Evolutionary conservation across 768 basidiomycete species (phyloP), one percentile per base, ranked within the genome.

Genomic region (Boletellus emodensis): DNA sequence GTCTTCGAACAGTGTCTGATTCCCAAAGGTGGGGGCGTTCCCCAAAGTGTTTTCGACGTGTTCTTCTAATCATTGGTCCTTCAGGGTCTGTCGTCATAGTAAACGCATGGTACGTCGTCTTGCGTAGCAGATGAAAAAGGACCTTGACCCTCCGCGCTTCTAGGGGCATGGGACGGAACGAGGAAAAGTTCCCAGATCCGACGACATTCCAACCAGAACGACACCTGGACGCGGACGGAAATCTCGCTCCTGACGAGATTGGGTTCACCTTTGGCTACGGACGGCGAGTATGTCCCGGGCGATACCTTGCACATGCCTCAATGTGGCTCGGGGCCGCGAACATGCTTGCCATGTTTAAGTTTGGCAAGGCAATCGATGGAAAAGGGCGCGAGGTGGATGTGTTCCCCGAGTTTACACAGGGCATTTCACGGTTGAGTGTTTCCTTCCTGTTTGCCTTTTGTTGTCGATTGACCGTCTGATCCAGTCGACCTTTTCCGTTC

Each of bases 1-100:
- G 40, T 68, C 12, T 77, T 75, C 45, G 62, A 70, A 36, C 71
- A 72, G 12, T 75, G 75, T 36, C 61, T 75, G 3, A 84, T 84
- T 48, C 82, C 82, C 6, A 72, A 73, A 49, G 82, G 80, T 54
- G n/a, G 13, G 54, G 5, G n/a, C 14, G 15, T 44, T 14, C 10
- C 32, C n/a, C 18, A 26, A 22, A 9, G 8, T 35, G 17, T 32
- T 11, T 30, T 2, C 26, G 15, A 22, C 2, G 18, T n/a, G 6
- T 17, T 33, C 10, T 12, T 3, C 24, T 54, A 6, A 57, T 14
- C 33, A 5, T n/a, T 7, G 5, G 26, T 22, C 17, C 10, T 3
- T 4, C 44, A 66, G 64, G 60, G 34, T 41, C 62, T 18, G 17
- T 52, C 38, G 45, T 65, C 4, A 46, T 65, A 43, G 50, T 49